A percentile compares a stretch with the other conserved stretches of the same genome.
Conservation (phyloP, 352 stramenopile genomes). For the Achlya hypogyna region DNA sequence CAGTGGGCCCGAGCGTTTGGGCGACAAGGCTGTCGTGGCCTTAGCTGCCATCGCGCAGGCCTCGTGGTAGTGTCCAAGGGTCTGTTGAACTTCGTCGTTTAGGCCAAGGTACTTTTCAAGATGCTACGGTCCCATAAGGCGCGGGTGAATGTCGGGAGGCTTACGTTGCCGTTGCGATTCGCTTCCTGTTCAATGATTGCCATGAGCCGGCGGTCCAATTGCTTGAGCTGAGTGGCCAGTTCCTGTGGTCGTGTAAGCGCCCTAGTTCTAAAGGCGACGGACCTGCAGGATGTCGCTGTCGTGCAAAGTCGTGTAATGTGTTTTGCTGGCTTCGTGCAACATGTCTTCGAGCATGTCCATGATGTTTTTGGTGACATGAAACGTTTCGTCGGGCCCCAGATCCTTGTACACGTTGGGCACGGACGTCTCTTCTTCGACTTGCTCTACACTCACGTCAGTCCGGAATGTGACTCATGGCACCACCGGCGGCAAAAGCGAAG, state of each 20-base stretch:
- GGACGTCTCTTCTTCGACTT: conserved; percentile 6
- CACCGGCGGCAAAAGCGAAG: neutral
- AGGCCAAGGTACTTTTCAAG: conserved; percentile 56
- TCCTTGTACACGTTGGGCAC: conserved; percentile 29
- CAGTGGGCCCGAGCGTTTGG: conserved; percentile 21
- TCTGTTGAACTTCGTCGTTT: conserved; percentile 54
- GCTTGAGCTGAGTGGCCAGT: conserved; percentile 43
- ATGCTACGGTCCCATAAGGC: conserved; percentile 25
- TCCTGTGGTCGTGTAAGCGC: conserved; percentile 23
- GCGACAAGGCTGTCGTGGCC: no score
- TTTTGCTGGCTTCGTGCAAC: conserved; percentile 53
- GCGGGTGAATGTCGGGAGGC: neutral
- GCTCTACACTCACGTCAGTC: conserved; percentile 1
- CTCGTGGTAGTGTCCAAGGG: conserved; percentile 49
- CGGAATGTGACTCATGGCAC: conserved; percentile 17
- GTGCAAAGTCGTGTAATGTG: conserved; percentile 30
- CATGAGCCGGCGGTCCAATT: conserved; percentile 55
- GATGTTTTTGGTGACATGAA: conserved; percentile 53
- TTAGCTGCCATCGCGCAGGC: neutral
- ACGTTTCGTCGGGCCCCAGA: conserved; percentile 47
- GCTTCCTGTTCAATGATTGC: conserved; percentile 51
- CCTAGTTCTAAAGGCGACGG: neutral
- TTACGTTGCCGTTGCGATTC: conserved; percentile 38
- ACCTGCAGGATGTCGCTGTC: conserved; percentile 43
- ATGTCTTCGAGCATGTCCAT: conserved; percentile 80